These are phyloP conservation scores for Cercospora canescens DNA, from an alignment of 2,329 filamentous ascomycete genomes.

Conservation along the genomic window DNA sequence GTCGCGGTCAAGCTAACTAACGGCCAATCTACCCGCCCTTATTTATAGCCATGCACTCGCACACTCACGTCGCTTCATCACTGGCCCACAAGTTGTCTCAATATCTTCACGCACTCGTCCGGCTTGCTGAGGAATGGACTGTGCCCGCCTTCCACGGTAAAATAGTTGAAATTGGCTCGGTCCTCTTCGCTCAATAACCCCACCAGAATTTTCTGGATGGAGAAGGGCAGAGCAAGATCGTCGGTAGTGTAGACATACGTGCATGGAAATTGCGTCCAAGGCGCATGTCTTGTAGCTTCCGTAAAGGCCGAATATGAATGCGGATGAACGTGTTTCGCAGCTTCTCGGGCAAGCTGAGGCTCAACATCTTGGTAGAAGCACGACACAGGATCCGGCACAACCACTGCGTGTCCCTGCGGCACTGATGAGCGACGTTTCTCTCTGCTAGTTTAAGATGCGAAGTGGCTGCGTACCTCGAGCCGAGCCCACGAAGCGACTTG, in stretches of 20 bases:
- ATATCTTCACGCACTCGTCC: slow-evolving; percentile 11
- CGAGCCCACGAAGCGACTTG: slow-evolving; percentile 17
- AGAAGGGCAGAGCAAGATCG: slow-evolving; percentile 16
- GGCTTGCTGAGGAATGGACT: slow-evolving; percentile 24
- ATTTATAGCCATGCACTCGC: background rate
- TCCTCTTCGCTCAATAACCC: slow-evolving; percentile 11
- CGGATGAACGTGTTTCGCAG: slow-evolving; percentile 10
- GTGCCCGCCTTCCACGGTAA: slow-evolving; percentile 19
- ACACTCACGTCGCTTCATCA: background rate
- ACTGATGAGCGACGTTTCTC: background rate
- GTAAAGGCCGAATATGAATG: slow-evolving; percentile 14
- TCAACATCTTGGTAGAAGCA: slow-evolving; percentile 25
- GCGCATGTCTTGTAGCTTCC: slow-evolving; percentile 10
- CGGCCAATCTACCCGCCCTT: background rate
- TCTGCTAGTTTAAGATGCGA: background rate
- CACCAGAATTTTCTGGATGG: slow-evolving; percentile 4
- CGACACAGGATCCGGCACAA: slow-evolving; percentile 15
- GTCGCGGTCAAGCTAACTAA: background rate
- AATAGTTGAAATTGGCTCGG: slow-evolving; percentile 7
- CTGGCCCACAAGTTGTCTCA: background rate
- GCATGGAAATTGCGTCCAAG: slow-evolving; percentile 20
- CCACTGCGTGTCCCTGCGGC: slow-evolving; percentile 1
- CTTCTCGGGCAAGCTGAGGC: slow-evolving; percentile 17
- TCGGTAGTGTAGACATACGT: slow-evolving; percentile 22
- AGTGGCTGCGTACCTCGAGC: background rate